Evolutionary conservation across 169 alveolate genomes (phyloP).

Genomic region (Eimeria nieschulzi): DNA sequence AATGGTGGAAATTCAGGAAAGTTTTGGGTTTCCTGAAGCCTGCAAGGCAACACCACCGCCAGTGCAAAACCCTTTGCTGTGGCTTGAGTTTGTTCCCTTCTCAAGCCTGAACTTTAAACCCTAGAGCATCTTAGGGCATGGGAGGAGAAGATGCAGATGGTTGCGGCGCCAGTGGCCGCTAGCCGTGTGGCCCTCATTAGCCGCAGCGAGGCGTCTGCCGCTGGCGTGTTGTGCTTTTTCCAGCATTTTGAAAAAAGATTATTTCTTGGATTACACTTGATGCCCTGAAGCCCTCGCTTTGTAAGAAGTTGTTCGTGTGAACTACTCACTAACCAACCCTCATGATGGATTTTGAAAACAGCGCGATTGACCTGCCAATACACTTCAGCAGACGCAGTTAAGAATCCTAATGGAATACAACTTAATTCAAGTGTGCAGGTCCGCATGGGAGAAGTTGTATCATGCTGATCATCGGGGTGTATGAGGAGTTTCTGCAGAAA

Average conservation of each 20-base stretch:
- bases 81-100: not conserved
- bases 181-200: too few species aligned
- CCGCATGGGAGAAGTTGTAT: not conserved
- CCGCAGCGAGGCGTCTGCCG: too few species aligned
- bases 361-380: not conserved
- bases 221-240: too few species aligned
- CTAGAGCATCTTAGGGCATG: not conserved
- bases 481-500: not conserved
- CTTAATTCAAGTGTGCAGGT: not conserved
- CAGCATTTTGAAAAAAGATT: too few species aligned
- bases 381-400: not conserved
- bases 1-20: not conserved
- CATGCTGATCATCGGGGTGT: not conserved
- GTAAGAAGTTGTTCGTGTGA: too few species aligned
- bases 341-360: too few species aligned
- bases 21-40: too few species aligned
- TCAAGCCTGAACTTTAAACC: not conserved
- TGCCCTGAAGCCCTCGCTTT: too few species aligned
- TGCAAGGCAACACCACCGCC: too few species aligned
- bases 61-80: not conserved
- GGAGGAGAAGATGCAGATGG: too few species aligned
- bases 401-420: not conserved
- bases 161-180: too few species aligned
- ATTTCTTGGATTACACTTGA: too few species aligned
- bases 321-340: not conserved